Evolutionary conservation across 768 basidiomycete genomes (phyloP), one percentile per base, ranked within the genome.

Genomic region (Gloeophyllum trabeum): DNA sequence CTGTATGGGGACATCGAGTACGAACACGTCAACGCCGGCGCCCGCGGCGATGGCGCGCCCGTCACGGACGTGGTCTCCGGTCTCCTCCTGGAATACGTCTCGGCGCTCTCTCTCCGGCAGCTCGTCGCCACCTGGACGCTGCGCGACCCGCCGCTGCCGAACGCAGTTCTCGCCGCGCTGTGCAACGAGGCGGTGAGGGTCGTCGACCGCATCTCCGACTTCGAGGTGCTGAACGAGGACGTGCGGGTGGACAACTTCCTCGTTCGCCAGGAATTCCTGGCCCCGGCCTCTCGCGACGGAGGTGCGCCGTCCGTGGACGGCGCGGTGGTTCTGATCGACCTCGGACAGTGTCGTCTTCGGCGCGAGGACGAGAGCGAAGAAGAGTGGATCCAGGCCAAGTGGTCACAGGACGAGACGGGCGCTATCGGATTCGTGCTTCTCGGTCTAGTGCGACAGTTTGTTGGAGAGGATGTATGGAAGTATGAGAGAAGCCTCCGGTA

Each of bases 211-310:
- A 21, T 40, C 39, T 23, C 10, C 12, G 39, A 40, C 24, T 40
- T 22, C 39, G 6, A 40, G 6, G 39, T 40, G 24, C 24, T 40
- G 6, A 40, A 40, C 39, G 39, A 40, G 21, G 39, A 40, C 21
- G 39, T 40, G 24, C 7, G 39, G 24, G 12, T 40, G 12, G 39
- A 40, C 39, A 40, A 40, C 39, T 40, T 40, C 21, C 39, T 40
- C 20, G 24, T 40, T 24, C 6, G 39, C 6, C 5, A 10, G 18
- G 12, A 19, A 12, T 40, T 7, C 6, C n/a, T n/a, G n/a, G n/a
- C n/a, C n/a, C n/a, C n/a, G n/a, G n/a, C n/a, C n/a, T n/a, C n/a
- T n/a, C n/a, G n/a, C n/a, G n/a, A n/a, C n/a, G n/a, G n/a, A n/a
- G n/a, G n/a, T n/a, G n/a, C n/a, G n/a, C n/a, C n/a, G n/a, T n/a